phyloP scores from a whole-genome alignment of 1,284 basidiomycete species.

The Cutaneotrichosporon sp. region DNA sequence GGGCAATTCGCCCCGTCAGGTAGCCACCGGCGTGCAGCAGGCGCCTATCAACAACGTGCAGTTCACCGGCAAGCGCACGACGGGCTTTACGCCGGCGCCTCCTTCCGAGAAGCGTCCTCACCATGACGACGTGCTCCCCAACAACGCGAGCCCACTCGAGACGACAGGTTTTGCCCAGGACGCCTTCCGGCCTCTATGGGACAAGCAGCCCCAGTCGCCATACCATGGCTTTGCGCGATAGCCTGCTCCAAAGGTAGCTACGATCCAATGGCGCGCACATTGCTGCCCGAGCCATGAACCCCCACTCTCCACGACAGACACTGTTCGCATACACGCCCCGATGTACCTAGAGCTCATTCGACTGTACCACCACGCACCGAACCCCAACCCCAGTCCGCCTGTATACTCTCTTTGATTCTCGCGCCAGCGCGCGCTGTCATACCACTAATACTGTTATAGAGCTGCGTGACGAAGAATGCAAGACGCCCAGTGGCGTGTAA shows the following conservation, averaged over 20 bases:
- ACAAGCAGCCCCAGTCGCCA: constrained; percentile 18
- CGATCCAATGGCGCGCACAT: neutral
- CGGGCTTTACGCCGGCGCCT: constrained; percentile 28
- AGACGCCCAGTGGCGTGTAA: constrained; percentile 2
- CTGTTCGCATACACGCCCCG: neutral
- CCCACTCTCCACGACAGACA: neutral
- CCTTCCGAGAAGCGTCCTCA: constrained; percentile 27
- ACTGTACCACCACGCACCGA: neutral
- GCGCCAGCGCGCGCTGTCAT: neutral
- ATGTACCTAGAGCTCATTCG: neutral
- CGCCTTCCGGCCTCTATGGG: constrained; percentile 46
- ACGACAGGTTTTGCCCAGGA: constrained; percentile 42
- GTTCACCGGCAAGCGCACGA: constrained; percentile 28
- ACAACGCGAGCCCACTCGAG: constrained; percentile 37
- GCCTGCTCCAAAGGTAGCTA: neutral
- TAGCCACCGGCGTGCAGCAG: neutral
- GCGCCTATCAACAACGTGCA: neutral
- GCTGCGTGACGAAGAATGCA: neutral
- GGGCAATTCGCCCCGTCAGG: constrained; percentile 33
- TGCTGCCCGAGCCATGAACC: neutral
- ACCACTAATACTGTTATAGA: neutral
- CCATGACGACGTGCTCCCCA: constrained; percentile 35
- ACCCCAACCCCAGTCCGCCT: neutral
- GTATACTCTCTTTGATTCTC: neutral
- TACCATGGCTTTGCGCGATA: constrained; percentile 18